phyloP scores from a whole-genome alignment of 208 protist species.

The Leptomonas pyrrhocoris region DNA sequence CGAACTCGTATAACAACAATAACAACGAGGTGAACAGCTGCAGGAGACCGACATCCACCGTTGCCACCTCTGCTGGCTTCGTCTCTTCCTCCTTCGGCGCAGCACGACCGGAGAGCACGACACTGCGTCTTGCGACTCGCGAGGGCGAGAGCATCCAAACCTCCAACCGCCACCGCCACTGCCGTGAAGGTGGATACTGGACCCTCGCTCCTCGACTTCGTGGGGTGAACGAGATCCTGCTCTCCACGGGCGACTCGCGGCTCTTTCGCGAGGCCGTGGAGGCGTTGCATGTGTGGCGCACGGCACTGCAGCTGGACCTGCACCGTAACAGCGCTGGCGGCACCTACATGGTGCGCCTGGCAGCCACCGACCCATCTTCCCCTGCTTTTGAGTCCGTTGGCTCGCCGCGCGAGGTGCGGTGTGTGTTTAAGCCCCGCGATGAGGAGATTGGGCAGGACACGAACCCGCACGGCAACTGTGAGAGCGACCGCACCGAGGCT shows the following conservation, averaged over 20 bases:
- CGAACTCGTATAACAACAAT: no score
- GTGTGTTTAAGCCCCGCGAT: slow-evolving; percentile 71
- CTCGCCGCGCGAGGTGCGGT: slow-evolving; percentile 19
- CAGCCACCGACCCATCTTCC: neutral
- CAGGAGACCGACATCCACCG: neutral
- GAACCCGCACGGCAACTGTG: slow-evolving; percentile 63
- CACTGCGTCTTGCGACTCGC: neutral
- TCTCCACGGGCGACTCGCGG: neutral
- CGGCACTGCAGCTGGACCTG: slow-evolving; percentile 34
- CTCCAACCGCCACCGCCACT: neutral
- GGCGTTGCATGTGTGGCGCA: slow-evolving; percentile 24
- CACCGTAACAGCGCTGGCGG: slow-evolving; percentile 65
- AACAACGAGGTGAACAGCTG: no score
- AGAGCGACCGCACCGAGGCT: slow-evolving; percentile 41
- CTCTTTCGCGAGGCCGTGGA: slow-evolving; percentile 17
- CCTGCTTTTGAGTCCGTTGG: neutral
- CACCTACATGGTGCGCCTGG: slow-evolving; percentile 64
- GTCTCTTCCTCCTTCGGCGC: neutral
- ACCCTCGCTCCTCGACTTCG: slow-evolving; percentile 31
- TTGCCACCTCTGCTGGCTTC: neutral
- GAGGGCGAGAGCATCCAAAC: neutral
- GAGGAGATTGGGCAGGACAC: slow-evolving; percentile 60
- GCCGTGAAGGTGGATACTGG: slow-evolving; percentile 13
- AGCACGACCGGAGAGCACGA: neutral
- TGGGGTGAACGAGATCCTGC: slow-evolving; percentile 41